phyloP scores from a whole-genome alignment of 2,329 filamentous ascomycete genomes.

The Scleromitrula shiraiana region DNA sequence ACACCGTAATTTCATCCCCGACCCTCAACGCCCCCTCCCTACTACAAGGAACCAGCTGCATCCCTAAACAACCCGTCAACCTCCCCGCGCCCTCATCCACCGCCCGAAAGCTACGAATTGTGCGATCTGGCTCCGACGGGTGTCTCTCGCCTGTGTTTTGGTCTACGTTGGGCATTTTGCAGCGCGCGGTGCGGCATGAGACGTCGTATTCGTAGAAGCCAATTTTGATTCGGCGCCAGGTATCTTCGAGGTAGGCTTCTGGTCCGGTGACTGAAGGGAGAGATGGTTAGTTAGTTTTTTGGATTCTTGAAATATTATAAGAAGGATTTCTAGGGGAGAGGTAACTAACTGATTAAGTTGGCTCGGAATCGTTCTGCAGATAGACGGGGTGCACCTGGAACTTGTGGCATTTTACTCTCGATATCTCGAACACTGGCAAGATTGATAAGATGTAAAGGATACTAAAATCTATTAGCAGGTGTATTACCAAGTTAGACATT shows the following conservation, averaged over 20 bases:
- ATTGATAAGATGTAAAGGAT: constrained; percentile 62
- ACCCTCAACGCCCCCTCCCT: constrained; percentile 30
- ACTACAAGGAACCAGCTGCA: constrained; percentile 53
- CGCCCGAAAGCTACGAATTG: constrained; percentile 48
- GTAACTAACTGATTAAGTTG: constrained; percentile 50
- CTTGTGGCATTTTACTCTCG: constrained; percentile 45
- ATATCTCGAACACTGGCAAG: constrained; percentile 56
- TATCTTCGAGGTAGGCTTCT: constrained; percentile 59
- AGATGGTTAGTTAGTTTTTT: background rate
- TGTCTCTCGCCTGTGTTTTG: constrained; percentile 33
- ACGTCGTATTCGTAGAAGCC: constrained; percentile 48
- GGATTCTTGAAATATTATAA: background rate
- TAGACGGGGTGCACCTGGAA: constrained; percentile 38
- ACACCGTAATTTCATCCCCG: constrained; percentile 12
- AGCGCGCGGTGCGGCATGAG: constrained; percentile 59
- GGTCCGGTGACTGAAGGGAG: constrained; percentile 50
- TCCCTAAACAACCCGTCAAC: constrained; percentile 50
- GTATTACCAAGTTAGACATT: background rate
- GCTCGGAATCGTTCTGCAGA: constrained; percentile 59
- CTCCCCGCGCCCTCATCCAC: constrained; percentile 52
- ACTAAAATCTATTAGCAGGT: constrained; percentile 38
- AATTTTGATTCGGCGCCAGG: constrained; percentile 54
- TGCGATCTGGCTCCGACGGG: constrained; percentile 47
- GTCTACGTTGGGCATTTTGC: constrained; percentile 65
- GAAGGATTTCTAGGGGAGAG: background rate